Evolutionary conservation across 2,329 filamentous ascomycete genomes (phyloP), one percentile per base, ranked within the genome.

Genomic region (Aspergillus thermomutatus): DNA sequence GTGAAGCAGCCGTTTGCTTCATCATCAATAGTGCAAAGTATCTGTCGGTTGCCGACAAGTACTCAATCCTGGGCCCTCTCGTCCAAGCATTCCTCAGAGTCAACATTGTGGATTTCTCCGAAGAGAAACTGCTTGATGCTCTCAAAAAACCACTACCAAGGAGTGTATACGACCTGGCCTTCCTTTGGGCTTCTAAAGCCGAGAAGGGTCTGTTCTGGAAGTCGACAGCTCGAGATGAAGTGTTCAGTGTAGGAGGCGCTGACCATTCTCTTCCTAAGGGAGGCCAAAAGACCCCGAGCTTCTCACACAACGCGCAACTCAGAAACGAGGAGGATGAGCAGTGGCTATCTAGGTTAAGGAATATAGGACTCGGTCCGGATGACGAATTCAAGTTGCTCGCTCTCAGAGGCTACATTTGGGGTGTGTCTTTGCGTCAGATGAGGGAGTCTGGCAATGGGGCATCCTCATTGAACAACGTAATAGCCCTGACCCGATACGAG

Each of bases 271-370:
- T 48, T 79, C 82, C 49, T 79, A 66, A 86, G 88, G 59, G 71
- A 82, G 52, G 81, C 78, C 50, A 83, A 82, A 64, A 79, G 57
- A 59, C 62, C 58, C 57, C 64, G 46, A 52, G 57, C 34, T 59
- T 69, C 50, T 63, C 85, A 9, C 75, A 94, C 27, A 82, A 80
- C 60, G 86, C 84, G 63, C 77, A 89, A 3, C 76, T 83, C 0
- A 92, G 87, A 68, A 96, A 92, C 63, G 92, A 96, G 8, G 93
- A 97, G 71, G 94, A 99, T 69, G 92, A 97, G 60, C 86, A 92
- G 64, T 97, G 94, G 92, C 79, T 99, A n/a, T 81, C 84, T 14
- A 89, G 91, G 61, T 77, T 99, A 49, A 85, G 90, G 51, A 96
- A 91, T 61, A 85, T 96, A 45, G 94, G 94, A 0, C 85, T 99